Percentiles rank a stretch among this genome's conserved stretches.
phyloP scores from a whole-genome alignment of 2,329 filamentous ascomycete genomes.

The Nemania sp. region DNA sequence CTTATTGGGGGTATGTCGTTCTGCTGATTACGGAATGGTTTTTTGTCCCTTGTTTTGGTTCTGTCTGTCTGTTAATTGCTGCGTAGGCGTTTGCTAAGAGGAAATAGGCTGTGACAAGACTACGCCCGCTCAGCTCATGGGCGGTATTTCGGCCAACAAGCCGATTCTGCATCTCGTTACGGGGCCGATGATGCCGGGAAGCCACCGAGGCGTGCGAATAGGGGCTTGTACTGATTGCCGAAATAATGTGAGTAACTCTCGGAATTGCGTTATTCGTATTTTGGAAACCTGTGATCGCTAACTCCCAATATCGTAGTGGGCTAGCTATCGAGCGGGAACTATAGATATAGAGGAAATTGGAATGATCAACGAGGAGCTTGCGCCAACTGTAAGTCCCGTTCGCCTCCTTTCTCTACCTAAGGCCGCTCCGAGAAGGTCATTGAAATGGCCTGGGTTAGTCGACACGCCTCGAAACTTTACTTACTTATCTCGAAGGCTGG shows the following conservation, averaged over 20 bases:
- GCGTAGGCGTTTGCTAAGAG: constrained; percentile 7
- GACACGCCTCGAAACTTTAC: background rate
- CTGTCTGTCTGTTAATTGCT: background rate
- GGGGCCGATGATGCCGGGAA: constrained; percentile 81
- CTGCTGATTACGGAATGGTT: background rate
- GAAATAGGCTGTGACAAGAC: constrained; percentile 77
- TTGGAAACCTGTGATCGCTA: background rate
- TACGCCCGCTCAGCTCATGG: constrained; percentile 80
- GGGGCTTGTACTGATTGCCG: constrained; percentile 82
- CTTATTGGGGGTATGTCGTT: constrained; percentile 70
- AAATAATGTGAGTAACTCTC: constrained; percentile 60
- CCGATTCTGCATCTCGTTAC: constrained; percentile 76
- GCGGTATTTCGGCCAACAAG: constrained; percentile 79
- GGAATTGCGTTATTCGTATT: background rate
- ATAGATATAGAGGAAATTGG: constrained; percentile 79
- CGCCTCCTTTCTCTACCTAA: background rate
- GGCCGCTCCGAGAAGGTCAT: background rate
- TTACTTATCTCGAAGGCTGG: constrained; percentile 63
- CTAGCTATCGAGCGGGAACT: constrained; percentile 71
- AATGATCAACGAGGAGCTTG: constrained; percentile 77
- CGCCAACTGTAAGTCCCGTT: constrained; percentile 68
- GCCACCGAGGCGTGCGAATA: constrained; percentile 71
- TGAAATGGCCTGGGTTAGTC: background rate
- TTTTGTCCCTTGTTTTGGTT: background rate
- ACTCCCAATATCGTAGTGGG: constrained; percentile 61